Evolutionary conservation across 1,284 basidiomycete species (phyloP), one percentile per base, ranked within the genome.

Genomic region (Rhodotorula sp.): DNA sequence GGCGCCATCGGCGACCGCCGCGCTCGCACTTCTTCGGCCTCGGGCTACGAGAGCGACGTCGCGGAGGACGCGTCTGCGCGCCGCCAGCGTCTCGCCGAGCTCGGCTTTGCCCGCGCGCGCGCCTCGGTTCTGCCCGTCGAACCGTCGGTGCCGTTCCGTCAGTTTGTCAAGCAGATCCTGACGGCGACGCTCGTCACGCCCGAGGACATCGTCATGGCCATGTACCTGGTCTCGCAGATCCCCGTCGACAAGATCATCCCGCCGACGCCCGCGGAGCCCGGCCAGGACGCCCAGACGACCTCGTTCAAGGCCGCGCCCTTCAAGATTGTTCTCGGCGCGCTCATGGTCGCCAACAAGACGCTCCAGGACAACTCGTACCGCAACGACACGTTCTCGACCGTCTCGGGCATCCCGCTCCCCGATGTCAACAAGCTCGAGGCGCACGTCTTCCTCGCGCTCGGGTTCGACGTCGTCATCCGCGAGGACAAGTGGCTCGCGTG

Each of bases 331-430:
- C 70, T 78, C 56, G 78, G 77, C 38, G 71, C 77, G 19, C 71
- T 78, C 55, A 76, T 78, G 61, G 38, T 77, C 38, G 78, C 78
- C 59, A 78, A 78, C 71, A 78, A 78, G 76, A 67, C 67, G 55
- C 66, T 77, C 31, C 77, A 78, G 67, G 78, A 78, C 72, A 78
- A 78, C 63, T 75, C 74, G 58, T 78, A 76, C 75, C 73, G 75
- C 66, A 77, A 75, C 67, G 74, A 72, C 26, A 76, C 77, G 45
- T 78, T 72, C 62, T 63, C 77, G 49, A 59, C 72, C 50, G 78
- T 77, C 23, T 76, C 78, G 23, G 74, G 71, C 54, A 74, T 77
- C 60, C 72, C 78, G 8, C 70, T 78, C 59, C 66, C 66, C 43
- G 78, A 78, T 57, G 77, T 78, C 61, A 77, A 77, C 66, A 67